Conservation (phyloP, 2,329 filamentous ascomycete species). For the Sporothrix brunneoviolacea region DNA sequence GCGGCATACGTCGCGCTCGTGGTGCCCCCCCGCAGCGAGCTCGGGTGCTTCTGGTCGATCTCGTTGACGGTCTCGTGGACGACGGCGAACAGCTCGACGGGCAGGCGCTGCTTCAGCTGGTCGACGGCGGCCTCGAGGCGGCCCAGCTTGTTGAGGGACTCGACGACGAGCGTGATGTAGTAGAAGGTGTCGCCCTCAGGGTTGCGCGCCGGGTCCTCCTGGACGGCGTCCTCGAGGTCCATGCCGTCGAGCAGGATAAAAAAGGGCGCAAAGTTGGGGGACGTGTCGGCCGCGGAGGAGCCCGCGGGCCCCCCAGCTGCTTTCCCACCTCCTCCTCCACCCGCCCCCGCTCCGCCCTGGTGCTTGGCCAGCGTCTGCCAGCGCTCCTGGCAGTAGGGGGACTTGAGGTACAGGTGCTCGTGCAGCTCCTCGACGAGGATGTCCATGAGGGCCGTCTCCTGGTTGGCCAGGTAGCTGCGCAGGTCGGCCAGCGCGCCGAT, state of each 20-base stretch:
- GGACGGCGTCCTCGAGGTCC: conserved; percentile 54
- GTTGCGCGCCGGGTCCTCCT: conserved; percentile 86
- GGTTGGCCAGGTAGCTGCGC: conserved; percentile 81
- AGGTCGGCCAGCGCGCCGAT: conserved; percentile 86
- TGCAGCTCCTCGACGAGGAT: conserved; percentile 96
- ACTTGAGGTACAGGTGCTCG: conserved; percentile 95
- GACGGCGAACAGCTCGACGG: conserved; percentile 87
- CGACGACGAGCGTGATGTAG: conserved; percentile 81
- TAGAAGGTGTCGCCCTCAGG: conserved; percentile 93
- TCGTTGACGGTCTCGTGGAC: conserved; percentile 94
- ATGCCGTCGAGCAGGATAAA: conserved; percentile 54
- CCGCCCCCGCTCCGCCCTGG: conserved; percentile 36
- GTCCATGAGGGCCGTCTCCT: conserved; percentile 85
- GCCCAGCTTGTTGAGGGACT: conserved; percentile 83
- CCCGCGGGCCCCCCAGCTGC: no score
- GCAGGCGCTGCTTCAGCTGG: conserved; percentile 83
- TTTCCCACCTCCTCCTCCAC: neutral
- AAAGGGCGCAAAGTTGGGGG: conserved; percentile 46
- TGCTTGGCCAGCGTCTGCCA: conserved; percentile 79
- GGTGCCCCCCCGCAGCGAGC: conserved; percentile 56
- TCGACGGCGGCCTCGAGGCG: conserved; percentile 81
- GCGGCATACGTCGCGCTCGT: conserved; percentile 26
- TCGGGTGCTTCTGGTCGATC: conserved; percentile 88
- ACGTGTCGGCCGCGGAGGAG: conserved; percentile 32
- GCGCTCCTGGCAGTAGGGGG: conserved; percentile 90